Evolutionary conservation across 148 eudicot species (phyloP).

Genomic region (Drosera capensis): DNA sequence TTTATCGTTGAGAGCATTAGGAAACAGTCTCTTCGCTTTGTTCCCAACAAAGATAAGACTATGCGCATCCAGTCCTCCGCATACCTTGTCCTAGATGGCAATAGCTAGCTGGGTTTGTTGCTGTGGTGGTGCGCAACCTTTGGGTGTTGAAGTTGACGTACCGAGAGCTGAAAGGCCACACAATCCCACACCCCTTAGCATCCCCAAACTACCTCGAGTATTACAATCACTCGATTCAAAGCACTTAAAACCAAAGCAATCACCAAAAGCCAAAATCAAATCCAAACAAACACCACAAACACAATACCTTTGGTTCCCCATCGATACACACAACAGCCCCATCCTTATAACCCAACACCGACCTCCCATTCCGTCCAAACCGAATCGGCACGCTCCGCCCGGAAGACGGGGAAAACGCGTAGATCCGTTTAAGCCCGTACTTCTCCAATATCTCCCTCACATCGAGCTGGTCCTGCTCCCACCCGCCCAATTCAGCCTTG

Average conservation of each 20-base stretch:
- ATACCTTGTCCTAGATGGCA: too few species aligned
- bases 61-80: too few species aligned
- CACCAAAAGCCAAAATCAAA: neutral
- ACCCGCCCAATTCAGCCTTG: conserved; percentile 53
- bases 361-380: conserved; percentile 64
- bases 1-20: too few species aligned
- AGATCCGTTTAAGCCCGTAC: conserved; percentile 54
- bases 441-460: conserved; percentile 53
- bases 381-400: conserved; percentile 73
- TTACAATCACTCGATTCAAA: too few species aligned
- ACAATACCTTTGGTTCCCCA: conserved; percentile 83
- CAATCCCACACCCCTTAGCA: too few species aligned
- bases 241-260: neutral
- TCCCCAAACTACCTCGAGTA: too few species aligned
- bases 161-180: too few species aligned
- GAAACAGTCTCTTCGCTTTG: too few species aligned
- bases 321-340: conserved; percentile 51
- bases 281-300: neutral
- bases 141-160: too few species aligned
- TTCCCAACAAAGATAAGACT: too few species aligned
- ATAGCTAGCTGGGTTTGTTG: too few species aligned
- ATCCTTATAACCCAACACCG: conserved; percentile 53
- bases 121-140: too few species aligned
- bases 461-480: conserved; percentile 86
- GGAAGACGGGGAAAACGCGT: conserved; percentile 39